These are phyloP conservation scores for Ophiostoma populinum DNA, from an alignment of 2,329 filamentous ascomycete species.

Conservation along the genomic window DNA sequence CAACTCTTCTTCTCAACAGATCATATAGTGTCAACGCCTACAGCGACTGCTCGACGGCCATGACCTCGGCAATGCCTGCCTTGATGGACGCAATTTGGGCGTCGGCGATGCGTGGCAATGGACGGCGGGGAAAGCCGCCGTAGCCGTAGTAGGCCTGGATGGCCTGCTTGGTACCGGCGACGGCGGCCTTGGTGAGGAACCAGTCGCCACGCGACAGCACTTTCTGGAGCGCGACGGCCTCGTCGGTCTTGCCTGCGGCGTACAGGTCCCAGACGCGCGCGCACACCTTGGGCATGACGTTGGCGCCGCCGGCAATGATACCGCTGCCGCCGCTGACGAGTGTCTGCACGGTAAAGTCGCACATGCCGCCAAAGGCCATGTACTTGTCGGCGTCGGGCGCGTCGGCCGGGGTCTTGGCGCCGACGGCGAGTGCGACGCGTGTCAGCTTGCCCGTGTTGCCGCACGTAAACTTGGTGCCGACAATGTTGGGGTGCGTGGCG, in stretches of 20 bases:
- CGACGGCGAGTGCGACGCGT: conserved; percentile 54
- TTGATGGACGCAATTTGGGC: conserved; percentile 34
- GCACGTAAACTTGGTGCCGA: conserved; percentile 84
- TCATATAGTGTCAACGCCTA: no score
- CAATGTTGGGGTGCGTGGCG: conserved; percentile 64
- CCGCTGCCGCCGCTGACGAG: conserved; percentile 62
- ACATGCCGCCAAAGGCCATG: conserved; percentile 77
- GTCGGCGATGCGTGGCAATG: conserved; percentile 48
- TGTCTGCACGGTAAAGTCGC: conserved; percentile 74
- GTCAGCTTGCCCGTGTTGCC: conserved; percentile 82
- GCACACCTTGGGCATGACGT: conserved; percentile 70
- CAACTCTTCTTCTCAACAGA: no score
- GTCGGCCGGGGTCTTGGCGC: conserved; percentile 48
- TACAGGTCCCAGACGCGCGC: conserved; percentile 66
- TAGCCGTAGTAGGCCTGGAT: conserved; percentile 71
- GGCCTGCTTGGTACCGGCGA: conserved; percentile 72
- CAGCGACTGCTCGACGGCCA: conserved; percentile 44
- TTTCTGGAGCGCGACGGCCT: conserved; percentile 61
- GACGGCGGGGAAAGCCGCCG: conserved; percentile 57
- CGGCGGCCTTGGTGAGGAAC: conserved; percentile 66
- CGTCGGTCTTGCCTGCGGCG: conserved; percentile 51
- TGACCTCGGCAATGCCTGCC: conserved; percentile 42
- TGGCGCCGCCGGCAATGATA: conserved; percentile 73
- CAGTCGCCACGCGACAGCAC: conserved; percentile 66
- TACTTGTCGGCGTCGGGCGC: conserved; percentile 41